Evolutionary conservation across 176 grass and related monocot genomes (phyloP), one percentile per base, ranked within the genome.

Genomic region (Stipa capillata): DNA sequence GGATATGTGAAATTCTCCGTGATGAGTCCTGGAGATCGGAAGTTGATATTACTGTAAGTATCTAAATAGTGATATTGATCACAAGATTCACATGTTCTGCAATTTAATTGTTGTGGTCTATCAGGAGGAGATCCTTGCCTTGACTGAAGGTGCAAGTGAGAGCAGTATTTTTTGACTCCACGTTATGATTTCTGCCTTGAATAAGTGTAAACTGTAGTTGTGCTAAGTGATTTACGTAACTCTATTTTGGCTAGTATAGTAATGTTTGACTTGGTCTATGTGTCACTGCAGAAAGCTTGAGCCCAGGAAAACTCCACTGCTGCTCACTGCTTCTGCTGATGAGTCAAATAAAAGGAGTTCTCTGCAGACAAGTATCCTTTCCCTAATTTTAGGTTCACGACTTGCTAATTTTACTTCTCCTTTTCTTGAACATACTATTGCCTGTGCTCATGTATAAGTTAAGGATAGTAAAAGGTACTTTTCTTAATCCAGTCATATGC

Each of bases 71-170:
- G 48, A 45, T 42, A 32, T 79, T 18, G 28, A 48, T 62, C 39
- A 41, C 39, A 61, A 74, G 12, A 23, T 72, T 24, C 25, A 79
- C 43, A 68, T 82, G 32, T 55, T 86, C 10, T 33, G 53, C 54
- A n/a, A 44, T 74, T 89, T 73, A 65, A 76, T 64, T 80, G 13
- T 65, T 86, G 35, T 79, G 82, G 20, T 78, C 34, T 94, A 62
- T 45, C 76, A 98, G 95, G 87, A 89, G 62, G 83, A 89, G 39
- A 85, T 98, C 79, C 85, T 98, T 83, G 57, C 87, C 42, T 87
- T 91, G 64, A 89, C 85, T 75, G 95, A 88, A 85, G 76, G 83
- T 86, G 50, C 69, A 66, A 89, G 86, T 69, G 89, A 75, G 36
- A 87, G 72, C 79, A 94, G 91, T 94, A 62, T 16, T 33, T 75